These are phyloP conservation scores for Polychaeton citri DNA, from an alignment of 2,329 filamentous ascomycete genomes.

Conservation along the genomic window DNA sequence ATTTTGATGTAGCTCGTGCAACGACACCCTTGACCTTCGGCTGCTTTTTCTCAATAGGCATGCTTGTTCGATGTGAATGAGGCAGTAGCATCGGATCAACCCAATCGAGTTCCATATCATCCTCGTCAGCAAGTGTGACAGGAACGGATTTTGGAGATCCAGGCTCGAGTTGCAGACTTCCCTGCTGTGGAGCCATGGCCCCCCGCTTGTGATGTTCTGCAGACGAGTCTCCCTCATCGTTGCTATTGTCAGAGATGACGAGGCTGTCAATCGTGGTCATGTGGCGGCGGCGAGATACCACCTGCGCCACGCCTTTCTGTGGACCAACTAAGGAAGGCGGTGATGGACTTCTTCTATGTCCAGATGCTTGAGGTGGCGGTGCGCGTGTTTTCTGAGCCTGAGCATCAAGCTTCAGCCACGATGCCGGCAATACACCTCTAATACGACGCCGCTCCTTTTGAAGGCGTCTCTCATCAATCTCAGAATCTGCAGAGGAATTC, in stretches of 20 bases:
- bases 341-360: too few species aligned
- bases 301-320: constrained; percentile 17
- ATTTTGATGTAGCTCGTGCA: constrained; percentile 4
- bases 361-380: too few species aligned
- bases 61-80: constrained; percentile 5
- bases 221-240: background rate
- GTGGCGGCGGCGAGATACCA: background rate
- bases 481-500: constrained; percentile 7
- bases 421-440: constrained; percentile 36
- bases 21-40: constrained; percentile 23
- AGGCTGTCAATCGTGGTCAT: background rate
- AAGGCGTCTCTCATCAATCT: constrained; percentile 20
- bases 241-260: background rate
- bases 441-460: constrained; percentile 27
- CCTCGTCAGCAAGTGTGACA: constrained; percentile 14
- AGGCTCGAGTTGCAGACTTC: too few species aligned
- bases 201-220: background rate
- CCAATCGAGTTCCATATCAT: constrained; percentile 32
- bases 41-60: constrained; percentile 20
- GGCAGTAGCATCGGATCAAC: constrained; percentile 28
- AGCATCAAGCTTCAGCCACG: constrained; percentile 35
- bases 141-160: too few species aligned
- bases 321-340: too few species aligned
- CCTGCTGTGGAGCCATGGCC: constrained; percentile 1
- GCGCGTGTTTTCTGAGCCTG: constrained; percentile 13